Evolutionary conservation across 306 rosid species (phyloP), one percentile per base, ranked within the genome.

Genomic region (Morella rubra): DNA sequence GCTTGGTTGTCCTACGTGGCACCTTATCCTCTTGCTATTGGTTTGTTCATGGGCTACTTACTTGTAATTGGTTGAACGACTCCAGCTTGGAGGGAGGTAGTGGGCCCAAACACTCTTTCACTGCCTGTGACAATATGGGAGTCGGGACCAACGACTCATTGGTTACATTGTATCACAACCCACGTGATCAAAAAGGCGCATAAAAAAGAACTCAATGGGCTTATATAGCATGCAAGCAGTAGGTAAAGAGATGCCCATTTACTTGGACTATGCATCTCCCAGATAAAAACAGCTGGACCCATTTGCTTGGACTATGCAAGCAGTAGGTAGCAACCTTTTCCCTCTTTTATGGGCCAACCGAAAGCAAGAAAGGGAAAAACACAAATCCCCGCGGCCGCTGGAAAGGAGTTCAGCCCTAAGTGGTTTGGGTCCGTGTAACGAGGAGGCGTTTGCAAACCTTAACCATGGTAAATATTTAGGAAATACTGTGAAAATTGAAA

Each of bases 1-100:
- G 24, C 27, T 68, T 77, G 24, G 37, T 55, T 13, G 47, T 81
- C 83, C 64, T 47, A 62, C 73, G 69, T 77, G 78, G 74, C 73
- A 74, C 78, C 87, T 81, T 84, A 84, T 84, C 87, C 53, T 77
- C 69, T 62, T 41, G 10, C 61, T 66, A 84, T 81, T 81, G 87
- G 83, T 20, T 54, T 72, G 24, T 56, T 83, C 44, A 32, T 77
- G 47, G 47, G 41, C 64, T 69, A 50, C 42, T 60, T 32, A 54
- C 3, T 73, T 54, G 73, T 65, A 8, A 73, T 73, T 79, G 69
- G 65, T 50, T 52, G 37, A 69, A 49, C 73, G 22, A 8, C 40
- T 77, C 79, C 82, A 73, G 73, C 79, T 59, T 5, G 72, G 76
- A 58, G 70, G 16, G 59, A 59, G 73, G 54, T 46, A 13, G 24